Evolutionary conservation across 2,329 filamentous ascomycete genomes (phyloP), one percentile per base, ranked within the genome.

Genomic region (Talaromyces marneffei): DNA sequence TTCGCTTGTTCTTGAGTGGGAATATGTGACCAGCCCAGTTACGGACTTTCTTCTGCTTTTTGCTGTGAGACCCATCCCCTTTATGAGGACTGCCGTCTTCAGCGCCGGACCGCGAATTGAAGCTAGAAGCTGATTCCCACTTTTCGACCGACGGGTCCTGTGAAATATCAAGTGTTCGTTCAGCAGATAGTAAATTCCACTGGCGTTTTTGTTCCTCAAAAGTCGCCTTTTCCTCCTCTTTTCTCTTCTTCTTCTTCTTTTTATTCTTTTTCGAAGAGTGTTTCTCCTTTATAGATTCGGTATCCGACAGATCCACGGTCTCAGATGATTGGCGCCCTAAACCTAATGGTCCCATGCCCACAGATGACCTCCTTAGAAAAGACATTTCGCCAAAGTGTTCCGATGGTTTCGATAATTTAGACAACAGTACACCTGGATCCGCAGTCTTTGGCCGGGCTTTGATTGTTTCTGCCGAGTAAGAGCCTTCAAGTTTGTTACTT

Each of bases 31-130:
- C 80, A 42, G 81, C 80, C 81, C 81, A 83, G 12, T 78, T 80
- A 69, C 90, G 91, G 62, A 93, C 89, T 72, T 89, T 89, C 76
- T 90, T 92, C 70, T 87, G 83, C 64, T 84, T 83, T 75, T 81
- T 84, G 33, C 27, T 42, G 20, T 59, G 57, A 52, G 23, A 48
- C 25, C 6, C 35, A 23, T 58, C 54, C 35, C 27, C n/a, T 62
- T 37, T 58, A 33, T 35, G 29, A 31, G 37, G 29, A 8, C 31
- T 12, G 6, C 18, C 6, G 25, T 59, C 60, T 46, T 63, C 62
- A 8, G 25, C 40, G 4, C 54, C 60, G 2, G 60, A 62, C 14
- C 55, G 58, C n/a, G 62, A 63, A 35, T 58, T 46, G 33, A 44
- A 54, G 46, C 62, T 63, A 16, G 62, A 63, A n/a, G 62, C 53